Percentiles rank a stretch among this genome's conserved stretches.
These are phyloP conservation scores for Globisporangium abappressorium DNA, from an alignment of 352 stramenopile genomes.

Conservation along the genomic window DNA sequence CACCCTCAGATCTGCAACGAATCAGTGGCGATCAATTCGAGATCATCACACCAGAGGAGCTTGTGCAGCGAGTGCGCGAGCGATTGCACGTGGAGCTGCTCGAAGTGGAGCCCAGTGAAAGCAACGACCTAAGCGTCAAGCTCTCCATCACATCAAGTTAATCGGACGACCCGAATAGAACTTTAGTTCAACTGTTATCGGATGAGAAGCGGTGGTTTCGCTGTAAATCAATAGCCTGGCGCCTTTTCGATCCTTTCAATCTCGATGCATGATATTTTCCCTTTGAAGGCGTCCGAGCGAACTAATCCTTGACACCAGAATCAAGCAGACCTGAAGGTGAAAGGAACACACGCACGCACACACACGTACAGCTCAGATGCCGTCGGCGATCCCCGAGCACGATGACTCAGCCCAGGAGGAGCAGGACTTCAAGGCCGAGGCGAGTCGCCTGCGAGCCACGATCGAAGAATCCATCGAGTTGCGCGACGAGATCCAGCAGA, in stretches of 20 bases:
- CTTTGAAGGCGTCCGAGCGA: neutral
- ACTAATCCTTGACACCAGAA: neutral
- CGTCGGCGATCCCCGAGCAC: neutral
- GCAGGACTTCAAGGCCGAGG: constrained; percentile 40
- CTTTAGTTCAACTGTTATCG: neutral
- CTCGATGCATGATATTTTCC: neutral
- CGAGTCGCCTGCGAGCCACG: constrained; percentile 35
- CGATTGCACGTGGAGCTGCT: constrained; percentile 13
- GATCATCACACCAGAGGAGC: neutral
- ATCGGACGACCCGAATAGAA: neutral
- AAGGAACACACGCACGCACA: neutral
- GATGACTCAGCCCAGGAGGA: constrained; percentile 34
- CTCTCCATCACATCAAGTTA: constrained; percentile 3
- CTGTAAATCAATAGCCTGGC: neutral
- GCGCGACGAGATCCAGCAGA: constrained; percentile 68
- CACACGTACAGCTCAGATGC: neutral
- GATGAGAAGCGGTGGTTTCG: constrained; percentile 2
- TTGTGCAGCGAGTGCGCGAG: constrained; percentile 7
- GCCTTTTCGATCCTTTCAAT: neutral
- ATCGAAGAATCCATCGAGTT: constrained; percentile 54
- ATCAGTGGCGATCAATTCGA: neutral
- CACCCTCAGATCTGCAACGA: neutral
- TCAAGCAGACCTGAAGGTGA: too few relatives aligned
- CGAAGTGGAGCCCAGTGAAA: neutral
- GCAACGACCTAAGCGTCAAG: neutral